Conservation (phyloP, 805 yeast genomes). For the Torulaspora franciscae region DNA sequence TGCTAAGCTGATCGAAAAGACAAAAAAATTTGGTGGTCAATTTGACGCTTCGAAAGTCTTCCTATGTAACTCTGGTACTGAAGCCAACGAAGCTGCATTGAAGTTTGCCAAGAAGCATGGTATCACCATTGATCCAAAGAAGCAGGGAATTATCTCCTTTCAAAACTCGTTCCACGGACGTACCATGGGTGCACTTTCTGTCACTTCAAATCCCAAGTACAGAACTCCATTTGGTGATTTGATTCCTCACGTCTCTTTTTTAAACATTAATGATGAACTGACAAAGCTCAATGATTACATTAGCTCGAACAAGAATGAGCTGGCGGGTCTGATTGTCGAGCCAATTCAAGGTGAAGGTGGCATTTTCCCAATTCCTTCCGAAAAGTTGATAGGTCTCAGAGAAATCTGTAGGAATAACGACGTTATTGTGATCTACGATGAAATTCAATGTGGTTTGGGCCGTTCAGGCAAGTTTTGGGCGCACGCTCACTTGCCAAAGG, state of each 20-base stretch:
- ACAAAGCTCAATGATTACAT: conserved; percentile 24
- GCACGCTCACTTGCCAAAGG: conserved; percentile 64
- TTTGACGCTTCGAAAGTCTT: conserved; percentile 68
- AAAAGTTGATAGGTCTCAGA: conserved; percentile 62
- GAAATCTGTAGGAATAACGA: conserved; percentile 61
- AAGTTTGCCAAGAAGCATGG: conserved; percentile 82
- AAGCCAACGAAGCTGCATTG: conserved; percentile 75
- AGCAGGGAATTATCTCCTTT: conserved; percentile 80
- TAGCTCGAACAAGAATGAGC: conserved; percentile 36
- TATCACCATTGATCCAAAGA: conserved; percentile 46
- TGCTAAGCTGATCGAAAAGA: conserved; percentile 61
- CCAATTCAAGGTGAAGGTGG: conserved; percentile 99
- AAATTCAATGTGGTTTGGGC: conserved; percentile 95
- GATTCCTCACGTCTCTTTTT: conserved; percentile 71
- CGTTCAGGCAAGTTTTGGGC: conserved; percentile 94
- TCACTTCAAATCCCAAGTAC: conserved; percentile 89
- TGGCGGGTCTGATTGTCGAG: conserved; percentile 88
- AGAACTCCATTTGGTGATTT: conserved; percentile 88
- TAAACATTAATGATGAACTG: conserved; percentile 37
- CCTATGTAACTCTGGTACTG: conserved; percentile 69
- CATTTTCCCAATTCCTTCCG: conserved; percentile 58
- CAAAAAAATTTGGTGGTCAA: conserved; percentile 75
- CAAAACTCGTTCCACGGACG: conserved; percentile 92
- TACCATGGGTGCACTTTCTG: conserved; percentile 87
- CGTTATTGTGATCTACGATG: conserved; percentile 83